Evolutionary conservation across 2,329 filamentous ascomycete genomes (phyloP), one percentile per base, ranked within the genome.

Genomic region (Ophiostoma ulmi): DNA sequence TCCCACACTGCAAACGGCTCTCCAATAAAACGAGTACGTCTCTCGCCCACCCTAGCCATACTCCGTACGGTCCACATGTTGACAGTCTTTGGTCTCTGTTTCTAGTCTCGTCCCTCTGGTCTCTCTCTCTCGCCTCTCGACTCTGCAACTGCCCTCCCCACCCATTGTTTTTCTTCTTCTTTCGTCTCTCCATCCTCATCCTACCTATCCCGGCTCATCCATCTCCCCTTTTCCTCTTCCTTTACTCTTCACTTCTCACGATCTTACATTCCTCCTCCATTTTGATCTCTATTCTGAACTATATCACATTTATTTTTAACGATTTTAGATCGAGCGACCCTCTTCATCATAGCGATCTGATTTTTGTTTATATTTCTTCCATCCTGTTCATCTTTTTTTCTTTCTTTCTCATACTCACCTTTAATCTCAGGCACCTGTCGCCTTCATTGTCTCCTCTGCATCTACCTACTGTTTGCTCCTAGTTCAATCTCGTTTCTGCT

Each of bases 1-100:
- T 71, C 70, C 67, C 70, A 69, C 70, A 48, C 66, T 64, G 58
- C 58, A 68, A 69, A 39, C 61, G 22, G 91, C 17, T 67, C 61
- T 67, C 70, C 70, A 69, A 71, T 71, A 48, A 67, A 58, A 69
- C 6, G 67, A 61, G 58, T 61, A 65, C 58, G 20, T 63, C 58
- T 10, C 26, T 36, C 58, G 20, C 26, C 26, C 61, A 48, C 44
- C 58, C 55, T 22, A 58, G 52, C 52, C 52, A 58, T 58, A 48
- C 17, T 48, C 20, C 44, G 52, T 31, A 58, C 22, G 65, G 26
- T 67, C 36, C 55, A 44, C 41, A 52, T 48, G 67, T 70, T 63
- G 64, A 61, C 69, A 39, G 35, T 64, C 58, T 48, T 26, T 26
- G 52, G 55, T 17, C 26, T 64, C 55, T 68, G 35, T 8, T 26